These are phyloP conservation scores for Ustilago trichophora DNA, from an alignment of 1,284 basidiomycete genomes.

Conservation along the genomic window DNA sequence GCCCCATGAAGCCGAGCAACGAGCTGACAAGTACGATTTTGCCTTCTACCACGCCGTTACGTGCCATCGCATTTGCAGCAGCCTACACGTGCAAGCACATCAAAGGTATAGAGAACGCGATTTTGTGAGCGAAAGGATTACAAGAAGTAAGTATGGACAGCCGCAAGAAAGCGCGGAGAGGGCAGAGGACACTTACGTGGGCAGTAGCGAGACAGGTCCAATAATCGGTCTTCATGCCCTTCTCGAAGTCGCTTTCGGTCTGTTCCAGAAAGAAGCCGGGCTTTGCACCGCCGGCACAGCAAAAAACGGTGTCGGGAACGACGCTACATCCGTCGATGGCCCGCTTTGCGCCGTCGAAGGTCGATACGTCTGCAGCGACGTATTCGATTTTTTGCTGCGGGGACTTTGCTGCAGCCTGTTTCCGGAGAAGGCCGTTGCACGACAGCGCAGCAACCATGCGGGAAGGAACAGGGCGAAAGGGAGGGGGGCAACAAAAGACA, in stretches of 20 bases:
- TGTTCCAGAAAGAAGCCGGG: constrained; percentile 80
- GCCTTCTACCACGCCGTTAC: constrained; percentile 71
- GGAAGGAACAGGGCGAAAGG: not conserved
- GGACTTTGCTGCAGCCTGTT: constrained; percentile 23
- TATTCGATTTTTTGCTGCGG: constrained; percentile 33
- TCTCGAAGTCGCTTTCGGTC: constrained; percentile 72
- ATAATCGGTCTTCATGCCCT: constrained; percentile 69
- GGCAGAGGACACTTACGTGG: constrained; percentile 71
- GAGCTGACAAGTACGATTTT: constrained; percentile 86
- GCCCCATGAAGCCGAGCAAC: constrained; percentile 80
- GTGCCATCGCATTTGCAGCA: constrained; percentile 77
- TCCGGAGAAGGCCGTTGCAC: constrained; percentile 4
- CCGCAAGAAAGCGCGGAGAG: too few relatives aligned
- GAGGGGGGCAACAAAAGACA: not conserved
- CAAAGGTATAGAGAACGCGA: too few relatives aligned
- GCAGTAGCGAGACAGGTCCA: constrained; percentile 77
- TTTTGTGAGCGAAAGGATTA: too few relatives aligned
- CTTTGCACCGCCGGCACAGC: constrained; percentile 77
- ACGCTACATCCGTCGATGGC: constrained; percentile 56
- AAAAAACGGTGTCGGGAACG: constrained; percentile 76
- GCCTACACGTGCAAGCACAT: constrained; percentile 71
- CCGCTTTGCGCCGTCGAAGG: constrained; percentile 50
- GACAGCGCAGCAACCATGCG: too few relatives aligned
- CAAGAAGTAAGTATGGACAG: too few relatives aligned
- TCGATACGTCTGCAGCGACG: constrained; percentile 58